Evolutionary conservation across 805 yeast genomes (phyloP).

Genomic region (Kazachstania viticola): DNA sequence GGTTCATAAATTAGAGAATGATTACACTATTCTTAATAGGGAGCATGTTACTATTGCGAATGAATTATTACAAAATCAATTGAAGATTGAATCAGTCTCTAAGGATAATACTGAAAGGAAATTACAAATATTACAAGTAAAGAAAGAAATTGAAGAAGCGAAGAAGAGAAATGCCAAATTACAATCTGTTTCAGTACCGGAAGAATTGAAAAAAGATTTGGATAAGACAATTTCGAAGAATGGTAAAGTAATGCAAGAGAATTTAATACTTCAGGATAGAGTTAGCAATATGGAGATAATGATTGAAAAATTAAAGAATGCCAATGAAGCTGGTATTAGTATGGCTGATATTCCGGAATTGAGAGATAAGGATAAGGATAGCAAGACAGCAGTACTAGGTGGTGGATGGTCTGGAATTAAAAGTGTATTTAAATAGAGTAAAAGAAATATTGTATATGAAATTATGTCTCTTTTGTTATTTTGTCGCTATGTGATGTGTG

Average conservation of each 20-base stretch:
- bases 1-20: conserved; percentile 63
- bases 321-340: conserved; percentile 11
- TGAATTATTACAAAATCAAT: conserved; percentile 69
- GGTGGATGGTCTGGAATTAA: conserved; percentile 12
- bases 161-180: conserved; percentile 24
- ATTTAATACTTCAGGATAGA: conserved; percentile 45
- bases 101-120: conserved; percentile 59
- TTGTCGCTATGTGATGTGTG: too few species aligned
- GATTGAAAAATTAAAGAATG: conserved; percentile 26
- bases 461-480: too few species aligned
- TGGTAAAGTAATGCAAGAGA: conserved; percentile 51
- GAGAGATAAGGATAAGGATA: background rate
- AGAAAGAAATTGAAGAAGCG: conserved; percentile 26
- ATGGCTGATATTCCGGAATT: background rate
- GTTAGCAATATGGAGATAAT: conserved; percentile 33
- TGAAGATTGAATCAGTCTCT: conserved; percentile 56
- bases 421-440: conserved; percentile 9
- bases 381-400: conserved; percentile 5
- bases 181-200: conserved; percentile 20
- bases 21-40: conserved; percentile 55
- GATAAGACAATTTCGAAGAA: conserved; percentile 49
- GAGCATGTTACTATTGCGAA: conserved; percentile 85
- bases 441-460: too few species aligned
- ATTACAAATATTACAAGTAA: conserved; percentile 37
- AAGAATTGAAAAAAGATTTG: conserved; percentile 37